These are phyloP conservation scores for Amaranthus tricolor DNA, from an alignment of 179 eudicot species.

Conservation along the genomic window DNA sequence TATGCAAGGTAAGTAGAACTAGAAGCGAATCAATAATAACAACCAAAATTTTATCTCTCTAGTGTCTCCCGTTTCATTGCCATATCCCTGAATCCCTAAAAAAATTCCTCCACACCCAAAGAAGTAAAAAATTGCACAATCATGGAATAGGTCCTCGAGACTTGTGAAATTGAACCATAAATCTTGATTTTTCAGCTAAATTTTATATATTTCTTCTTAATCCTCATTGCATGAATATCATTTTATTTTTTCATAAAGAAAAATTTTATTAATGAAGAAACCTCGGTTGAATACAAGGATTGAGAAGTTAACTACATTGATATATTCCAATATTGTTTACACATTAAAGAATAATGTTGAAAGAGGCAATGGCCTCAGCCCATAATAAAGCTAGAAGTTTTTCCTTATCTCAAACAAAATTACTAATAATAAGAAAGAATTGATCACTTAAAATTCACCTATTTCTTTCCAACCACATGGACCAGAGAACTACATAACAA, in stretches of 20 bases:
- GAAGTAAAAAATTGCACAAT: background rate
- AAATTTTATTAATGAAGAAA: background rate
- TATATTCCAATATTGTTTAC: too few relatives aligned
- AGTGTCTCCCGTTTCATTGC: background rate
- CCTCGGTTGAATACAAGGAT: too few relatives aligned
- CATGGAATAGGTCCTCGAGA: background rate
- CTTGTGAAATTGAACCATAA: background rate
- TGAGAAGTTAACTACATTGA: too few relatives aligned
- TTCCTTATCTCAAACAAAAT: too few relatives aligned
- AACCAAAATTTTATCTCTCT: background rate
- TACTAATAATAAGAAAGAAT: too few relatives aligned
- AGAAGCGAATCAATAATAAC: background rate
- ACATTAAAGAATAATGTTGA: too few relatives aligned
- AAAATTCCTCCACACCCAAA: slow-evolving; percentile 1
- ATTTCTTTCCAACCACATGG: too few relatives aligned
- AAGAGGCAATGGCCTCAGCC: too few relatives aligned
- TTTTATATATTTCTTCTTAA: background rate
- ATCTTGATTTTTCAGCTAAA: background rate
- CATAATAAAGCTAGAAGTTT: too few relatives aligned
- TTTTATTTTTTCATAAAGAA: background rate
- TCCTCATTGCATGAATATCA: background rate
- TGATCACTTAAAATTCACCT: too few relatives aligned
- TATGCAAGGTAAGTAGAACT: background rate
- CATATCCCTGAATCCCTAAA: background rate
- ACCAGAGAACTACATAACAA: too few relatives aligned